These are phyloP conservation scores for Leishmania guyanensis DNA, from an alignment of 208 protist genomes.

Conservation along the genomic window DNA sequence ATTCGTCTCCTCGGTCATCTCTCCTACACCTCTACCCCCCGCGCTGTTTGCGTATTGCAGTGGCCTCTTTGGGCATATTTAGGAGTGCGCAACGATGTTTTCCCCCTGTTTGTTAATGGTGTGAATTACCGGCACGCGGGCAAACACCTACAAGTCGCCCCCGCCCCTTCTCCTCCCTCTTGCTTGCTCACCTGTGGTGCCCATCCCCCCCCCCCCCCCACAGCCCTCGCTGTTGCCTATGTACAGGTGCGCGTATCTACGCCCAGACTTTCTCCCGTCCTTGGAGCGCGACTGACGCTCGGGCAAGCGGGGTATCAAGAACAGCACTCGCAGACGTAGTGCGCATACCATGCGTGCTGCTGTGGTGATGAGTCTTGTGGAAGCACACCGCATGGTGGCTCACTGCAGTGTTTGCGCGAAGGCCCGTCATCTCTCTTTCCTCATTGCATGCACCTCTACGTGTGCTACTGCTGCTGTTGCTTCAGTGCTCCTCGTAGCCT, in stretches of 20 bases:
- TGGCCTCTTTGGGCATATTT: too few species aligned
- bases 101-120: too few species aligned
- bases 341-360: background rate
- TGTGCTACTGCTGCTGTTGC: background rate
- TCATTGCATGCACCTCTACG: background rate
- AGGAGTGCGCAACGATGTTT: too few species aligned
- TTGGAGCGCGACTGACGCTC: background rate
- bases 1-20: background rate
- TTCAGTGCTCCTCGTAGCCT: background rate
- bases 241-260: too few species aligned
- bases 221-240: background rate
- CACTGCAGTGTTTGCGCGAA: background rate
- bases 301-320: background rate
- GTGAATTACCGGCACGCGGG: too few species aligned
- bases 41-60: too few species aligned
- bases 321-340: background rate
- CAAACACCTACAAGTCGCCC: too few species aligned
- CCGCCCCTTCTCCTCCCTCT: background rate
- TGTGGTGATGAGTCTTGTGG: background rate
- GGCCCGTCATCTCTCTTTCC: background rate
- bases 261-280: background rate
- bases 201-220: background rate
- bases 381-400: background rate
- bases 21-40: too few species aligned
- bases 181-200: background rate